These are phyloP conservation scores for Gaultheria prostrata DNA, from an alignment of 148 eudicot species.

Conservation along the genomic window DNA sequence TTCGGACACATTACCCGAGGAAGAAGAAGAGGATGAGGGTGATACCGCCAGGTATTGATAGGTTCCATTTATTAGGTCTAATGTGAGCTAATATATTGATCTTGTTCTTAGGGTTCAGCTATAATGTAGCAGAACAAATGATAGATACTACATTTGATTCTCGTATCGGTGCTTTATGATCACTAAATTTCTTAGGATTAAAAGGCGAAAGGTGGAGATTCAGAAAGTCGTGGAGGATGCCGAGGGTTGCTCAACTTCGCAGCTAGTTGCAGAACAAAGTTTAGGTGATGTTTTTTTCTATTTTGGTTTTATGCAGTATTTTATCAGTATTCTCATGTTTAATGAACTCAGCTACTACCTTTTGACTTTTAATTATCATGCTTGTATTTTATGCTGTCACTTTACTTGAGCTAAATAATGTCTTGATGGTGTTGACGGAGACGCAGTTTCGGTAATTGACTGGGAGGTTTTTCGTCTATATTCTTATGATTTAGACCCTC, in stretches of 20 bases:
- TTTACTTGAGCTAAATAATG: background rate
- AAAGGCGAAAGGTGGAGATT: conserved; percentile 60
- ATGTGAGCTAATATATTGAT: background rate
- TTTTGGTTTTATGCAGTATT: background rate
- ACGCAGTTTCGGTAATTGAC: background rate
- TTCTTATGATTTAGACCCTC: background rate
- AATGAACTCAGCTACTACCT: background rate
- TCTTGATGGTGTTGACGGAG: background rate
- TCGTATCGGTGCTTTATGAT: background rate
- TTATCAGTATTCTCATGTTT: background rate
- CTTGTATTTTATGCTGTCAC: background rate
- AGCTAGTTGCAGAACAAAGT: conserved; percentile 21
- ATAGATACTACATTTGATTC: background rate
- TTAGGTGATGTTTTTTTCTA: conserved; percentile 14
- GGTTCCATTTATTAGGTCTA: background rate
- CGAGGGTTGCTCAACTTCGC: conserved; percentile 42
- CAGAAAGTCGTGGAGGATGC: conserved; percentile 24
- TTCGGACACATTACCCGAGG: conserved; percentile 48
- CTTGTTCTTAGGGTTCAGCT: background rate
- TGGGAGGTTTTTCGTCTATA: background rate
- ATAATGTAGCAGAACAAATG: background rate
- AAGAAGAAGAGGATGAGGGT: conserved; percentile 25
- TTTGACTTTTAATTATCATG: background rate
- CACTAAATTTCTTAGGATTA: conserved; percentile 38
- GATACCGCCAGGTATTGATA: conserved; percentile 16